Evolutionary conservation across 2,329 filamentous ascomycete genomes (phyloP).

Genomic region (Pseudogymnoascus destructans): DNA sequence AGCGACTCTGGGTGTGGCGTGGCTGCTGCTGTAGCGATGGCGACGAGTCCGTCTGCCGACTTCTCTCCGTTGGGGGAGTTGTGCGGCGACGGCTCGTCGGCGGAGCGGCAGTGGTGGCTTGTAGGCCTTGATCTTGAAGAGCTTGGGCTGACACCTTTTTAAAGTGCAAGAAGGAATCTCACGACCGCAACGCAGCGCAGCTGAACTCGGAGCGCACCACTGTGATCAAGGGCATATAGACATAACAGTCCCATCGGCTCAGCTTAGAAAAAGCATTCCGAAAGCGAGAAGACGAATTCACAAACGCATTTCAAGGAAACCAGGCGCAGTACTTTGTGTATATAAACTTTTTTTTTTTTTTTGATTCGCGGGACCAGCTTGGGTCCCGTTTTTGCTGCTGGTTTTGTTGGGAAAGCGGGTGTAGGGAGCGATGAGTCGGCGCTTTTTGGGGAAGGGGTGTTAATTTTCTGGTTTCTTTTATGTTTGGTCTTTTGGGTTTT

Average conservation of each 20-base stretch:
- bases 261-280: neutral
- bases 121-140: conserved; percentile 29
- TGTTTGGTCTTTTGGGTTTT: neutral
- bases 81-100: neutral
- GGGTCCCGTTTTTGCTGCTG: neutral
- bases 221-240: conserved; percentile 78
- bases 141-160: conserved; percentile 12
- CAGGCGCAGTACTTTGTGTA: neutral
- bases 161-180: conserved; percentile 89
- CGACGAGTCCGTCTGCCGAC: neutral
- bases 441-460: neutral
- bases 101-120: conserved; percentile 29
- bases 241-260: neutral
- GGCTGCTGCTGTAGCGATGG: neutral
- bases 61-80: neutral
- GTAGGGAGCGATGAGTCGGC: neutral
- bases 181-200: conserved; percentile 86
- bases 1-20: conserved; percentile 16
- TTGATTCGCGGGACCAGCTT: neutral
- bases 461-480: neutral
- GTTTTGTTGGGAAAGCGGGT: neutral
- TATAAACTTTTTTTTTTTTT: no score
- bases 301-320: neutral
- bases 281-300: neutral
- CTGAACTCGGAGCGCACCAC: conserved; percentile 86